A percentile compares a stretch with the other conserved stretches of the same genome.
Conservation (phyloP, 2,329 filamentous ascomycete genomes). For the Tricladium varicosporioides region DNA sequence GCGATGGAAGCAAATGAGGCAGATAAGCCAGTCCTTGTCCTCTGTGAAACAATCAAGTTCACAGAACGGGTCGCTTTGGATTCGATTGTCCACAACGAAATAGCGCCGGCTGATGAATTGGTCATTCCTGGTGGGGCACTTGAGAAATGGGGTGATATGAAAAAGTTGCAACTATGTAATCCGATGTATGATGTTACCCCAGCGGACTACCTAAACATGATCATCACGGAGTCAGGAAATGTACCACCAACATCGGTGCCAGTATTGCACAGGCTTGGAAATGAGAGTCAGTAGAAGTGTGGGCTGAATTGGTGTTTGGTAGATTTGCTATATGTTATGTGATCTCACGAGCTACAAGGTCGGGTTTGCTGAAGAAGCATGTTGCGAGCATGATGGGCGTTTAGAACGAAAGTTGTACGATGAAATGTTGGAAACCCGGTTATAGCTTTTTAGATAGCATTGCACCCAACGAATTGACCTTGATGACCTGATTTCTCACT, state of each 20-base stretch:
- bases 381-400: background rate
- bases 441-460: background rate
- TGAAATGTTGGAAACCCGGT: background rate
- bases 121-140: slow-evolving; percentile 39
- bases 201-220: slow-evolving; percentile 79
- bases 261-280: slow-evolving; percentile 62
- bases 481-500: background rate
- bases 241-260: slow-evolving; percentile 85
- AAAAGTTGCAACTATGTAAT: slow-evolving; percentile 62
- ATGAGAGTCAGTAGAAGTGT: slow-evolving; percentile 31
- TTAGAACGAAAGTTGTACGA: background rate
- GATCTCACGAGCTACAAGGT: background rate
- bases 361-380: background rate
- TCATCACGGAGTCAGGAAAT: slow-evolving; percentile 88
- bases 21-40: slow-evolving; percentile 79
- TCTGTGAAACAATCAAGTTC: slow-evolving; percentile 95
- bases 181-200: slow-evolving; percentile 92
- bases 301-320: background rate
- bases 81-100: slow-evolving; percentile 91
- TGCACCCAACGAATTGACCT: background rate
- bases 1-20: slow-evolving; percentile 77
- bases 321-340: background rate
- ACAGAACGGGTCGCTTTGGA: slow-evolving; percentile 86
- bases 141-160: slow-evolving; percentile 55
- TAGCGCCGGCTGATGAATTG: slow-evolving; percentile 72